These are phyloP conservation scores for Leccinum obscurum DNA, from an alignment of 768 basidiomycete species.

Conservation along the genomic window DNA sequence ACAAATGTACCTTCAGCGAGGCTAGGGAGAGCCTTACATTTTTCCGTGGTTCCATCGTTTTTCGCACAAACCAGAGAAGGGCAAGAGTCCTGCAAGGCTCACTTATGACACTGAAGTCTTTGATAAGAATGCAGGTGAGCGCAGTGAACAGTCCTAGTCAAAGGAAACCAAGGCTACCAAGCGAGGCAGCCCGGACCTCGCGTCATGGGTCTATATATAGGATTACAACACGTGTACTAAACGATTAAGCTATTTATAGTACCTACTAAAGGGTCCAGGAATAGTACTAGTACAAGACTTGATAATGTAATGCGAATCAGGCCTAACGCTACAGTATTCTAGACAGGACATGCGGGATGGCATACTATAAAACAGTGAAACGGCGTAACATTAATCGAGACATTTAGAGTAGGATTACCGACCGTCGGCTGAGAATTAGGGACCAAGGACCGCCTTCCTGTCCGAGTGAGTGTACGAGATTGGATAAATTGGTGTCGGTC, in stretches of 20 bases:
- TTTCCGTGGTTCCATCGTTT: conserved; percentile 26
- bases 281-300: not conserved
- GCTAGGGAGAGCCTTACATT: conserved; percentile 17
- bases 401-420: not conserved
- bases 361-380: conserved; percentile 13
- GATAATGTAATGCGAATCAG: not conserved
- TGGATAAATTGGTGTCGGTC: conserved; percentile 32
- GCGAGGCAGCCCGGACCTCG: not conserved
- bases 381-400: not conserved
- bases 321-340: not conserved
- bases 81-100: not conserved
- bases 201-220: not conserved
- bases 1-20: conserved; percentile 28
- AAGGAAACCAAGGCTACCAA: not conserved
- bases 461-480: conserved; percentile 21
- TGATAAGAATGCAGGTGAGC: not conserved
- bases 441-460: not conserved
- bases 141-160: not conserved
- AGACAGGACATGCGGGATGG: conserved; percentile 11
- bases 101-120: conserved; percentile 1
- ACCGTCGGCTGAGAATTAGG: not conserved
- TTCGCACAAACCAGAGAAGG: not conserved
- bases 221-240: conserved; percentile 5
- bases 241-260: conserved; percentile 2
- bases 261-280: too few species aligned